phyloP scores from a whole-genome alignment of 2,329 filamentous ascomycete genomes.

The Ophiognomonia clavigignenti-juglandacearum region DNA sequence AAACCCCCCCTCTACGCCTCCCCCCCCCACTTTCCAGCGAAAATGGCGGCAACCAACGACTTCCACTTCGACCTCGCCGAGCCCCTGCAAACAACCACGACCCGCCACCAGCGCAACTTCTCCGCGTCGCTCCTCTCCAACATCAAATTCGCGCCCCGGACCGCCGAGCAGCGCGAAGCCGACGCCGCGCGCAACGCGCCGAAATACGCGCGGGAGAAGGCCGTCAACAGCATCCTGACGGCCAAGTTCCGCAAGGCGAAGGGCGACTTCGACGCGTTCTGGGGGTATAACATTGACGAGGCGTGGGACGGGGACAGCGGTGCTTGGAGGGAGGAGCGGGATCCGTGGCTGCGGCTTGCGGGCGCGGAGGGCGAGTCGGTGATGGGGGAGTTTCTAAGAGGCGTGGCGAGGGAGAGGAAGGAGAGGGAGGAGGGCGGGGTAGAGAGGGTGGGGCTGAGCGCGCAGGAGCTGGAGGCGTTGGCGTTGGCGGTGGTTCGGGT shows the following conservation, averaged over 20 bases:
- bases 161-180: slow-evolving; percentile 15
- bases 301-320: slow-evolving; percentile 10
- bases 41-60: not conserved
- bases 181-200: slow-evolving; percentile 17
- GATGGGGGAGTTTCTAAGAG: slow-evolving; percentile 14
- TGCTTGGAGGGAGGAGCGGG: slow-evolving; percentile 9
- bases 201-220: slow-evolving; percentile 17
- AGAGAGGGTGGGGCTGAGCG: slow-evolving; percentile 7
- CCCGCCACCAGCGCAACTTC: slow-evolving; percentile 7
- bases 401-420: slow-evolving; percentile 8
- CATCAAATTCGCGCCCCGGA: slow-evolving; percentile 16
- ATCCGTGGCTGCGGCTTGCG: slow-evolving; percentile 17
- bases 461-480: slow-evolving; percentile 15
- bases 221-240: slow-evolving; percentile 18
- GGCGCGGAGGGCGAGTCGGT: slow-evolving; percentile 10
- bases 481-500: slow-evolving; percentile 14
- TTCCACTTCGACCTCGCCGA: slow-evolving; percentile 10
- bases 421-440: slow-evolving; percentile 7
- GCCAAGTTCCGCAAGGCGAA: slow-evolving; percentile 19
- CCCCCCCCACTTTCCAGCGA: not conserved
- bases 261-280: slow-evolving; percentile 16
- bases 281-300: slow-evolving; percentile 15
- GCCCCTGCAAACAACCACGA: slow-evolving; percentile 6
- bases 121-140: slow-evolving; percentile 4
- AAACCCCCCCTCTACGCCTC: not conserved